Base-by-base conservation (phyloP, 495 filamentous ascomycete genomes). In the Podospora conica region DNA sequence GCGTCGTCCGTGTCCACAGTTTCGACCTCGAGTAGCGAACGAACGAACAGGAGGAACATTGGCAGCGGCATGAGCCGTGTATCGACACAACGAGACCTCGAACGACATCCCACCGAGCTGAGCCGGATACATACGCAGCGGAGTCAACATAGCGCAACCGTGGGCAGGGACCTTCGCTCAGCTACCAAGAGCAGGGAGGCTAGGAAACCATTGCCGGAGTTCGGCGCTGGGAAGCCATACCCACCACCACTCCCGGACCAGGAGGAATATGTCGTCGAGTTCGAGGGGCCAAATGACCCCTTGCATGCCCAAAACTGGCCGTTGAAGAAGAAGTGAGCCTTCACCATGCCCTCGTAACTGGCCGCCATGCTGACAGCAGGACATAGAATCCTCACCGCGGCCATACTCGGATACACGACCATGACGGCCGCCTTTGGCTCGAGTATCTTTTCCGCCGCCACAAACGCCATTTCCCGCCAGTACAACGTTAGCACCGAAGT, bases 251-350 rank as follows among this genome's bases (percentile, higher is more conserved):
- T 96, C 53, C 90, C 90, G 6, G 85, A 85, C 23, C 82, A 83
- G 69, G 92, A 95, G 69, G 87, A 89, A 65, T 96, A 95, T 79
- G 91, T 96, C 2, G 92, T 96, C 20, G 92, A 94, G 69, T 96
- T 96, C 68, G 85, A 88, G 59, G 90, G 91, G 0, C 86, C 84
- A 1, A 83, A 91, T 68, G 92, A 96, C 74, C 91, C 91, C 10
- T 70, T 89, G 55, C 89, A 96, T 75, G 88, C 91, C 0, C 88
- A 90, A 76, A 96, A 96, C 75, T 96, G 92, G 92, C 81, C 88
- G 0, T 71, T 90, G 25, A 82, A 71, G 66, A 92, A 89, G 78
- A 96, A 96, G 88, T 90, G 76, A 60, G 85, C 6, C 1, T 72
- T 25, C 22, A 12, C 27, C 25, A 28, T 18, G 22, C 11, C 21